phyloP scores from a whole-genome alignment of 164 flowering plant genomes.

The Kalanchoe fedtschenkoi region DNA sequence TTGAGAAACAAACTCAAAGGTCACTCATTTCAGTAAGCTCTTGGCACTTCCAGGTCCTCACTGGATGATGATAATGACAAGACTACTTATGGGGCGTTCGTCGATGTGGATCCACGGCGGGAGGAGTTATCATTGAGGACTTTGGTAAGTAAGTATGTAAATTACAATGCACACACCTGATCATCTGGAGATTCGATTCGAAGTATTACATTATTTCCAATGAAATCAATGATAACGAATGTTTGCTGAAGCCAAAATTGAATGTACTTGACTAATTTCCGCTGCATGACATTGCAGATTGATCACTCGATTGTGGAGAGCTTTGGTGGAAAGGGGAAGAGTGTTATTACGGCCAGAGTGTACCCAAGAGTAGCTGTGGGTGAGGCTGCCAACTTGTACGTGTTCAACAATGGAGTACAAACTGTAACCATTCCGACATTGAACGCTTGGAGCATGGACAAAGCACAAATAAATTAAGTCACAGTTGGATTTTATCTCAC shows the following conservation, averaged over 20 bases:
- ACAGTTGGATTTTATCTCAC: neutral
- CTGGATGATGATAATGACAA: slow-evolving; percentile 21
- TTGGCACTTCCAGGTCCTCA: slow-evolving; percentile 30
- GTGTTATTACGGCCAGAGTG: slow-evolving; percentile 39
- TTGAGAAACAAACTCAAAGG: neutral
- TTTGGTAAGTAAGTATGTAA: too few relatives aligned
- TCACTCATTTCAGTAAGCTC: neutral
- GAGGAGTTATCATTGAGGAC: slow-evolving; percentile 21
- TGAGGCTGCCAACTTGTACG: slow-evolving; percentile 19
- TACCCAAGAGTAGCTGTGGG: slow-evolving; percentile 30
- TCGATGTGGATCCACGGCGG: slow-evolving; percentile 23
- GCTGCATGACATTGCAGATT: slow-evolving; percentile 41
- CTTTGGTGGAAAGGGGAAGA: slow-evolving; percentile 32
- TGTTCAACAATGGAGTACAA: slow-evolving; percentile 30
- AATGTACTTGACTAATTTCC: too few relatives aligned
- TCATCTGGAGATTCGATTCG: too few relatives aligned
- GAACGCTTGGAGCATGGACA: slow-evolving; percentile 43
- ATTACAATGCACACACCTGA: too few relatives aligned
- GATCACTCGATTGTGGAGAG: slow-evolving; percentile 48
- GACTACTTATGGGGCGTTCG: slow-evolving; percentile 32
- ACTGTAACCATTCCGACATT: slow-evolving; percentile 15
- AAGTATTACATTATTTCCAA: too few relatives aligned
- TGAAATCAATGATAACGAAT: too few relatives aligned
- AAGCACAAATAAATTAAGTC: slow-evolving; percentile 17
- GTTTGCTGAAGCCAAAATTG: too few relatives aligned